phyloP scores from a whole-genome alignment of 139 green algal species.

The Closterium sp. region DNA sequence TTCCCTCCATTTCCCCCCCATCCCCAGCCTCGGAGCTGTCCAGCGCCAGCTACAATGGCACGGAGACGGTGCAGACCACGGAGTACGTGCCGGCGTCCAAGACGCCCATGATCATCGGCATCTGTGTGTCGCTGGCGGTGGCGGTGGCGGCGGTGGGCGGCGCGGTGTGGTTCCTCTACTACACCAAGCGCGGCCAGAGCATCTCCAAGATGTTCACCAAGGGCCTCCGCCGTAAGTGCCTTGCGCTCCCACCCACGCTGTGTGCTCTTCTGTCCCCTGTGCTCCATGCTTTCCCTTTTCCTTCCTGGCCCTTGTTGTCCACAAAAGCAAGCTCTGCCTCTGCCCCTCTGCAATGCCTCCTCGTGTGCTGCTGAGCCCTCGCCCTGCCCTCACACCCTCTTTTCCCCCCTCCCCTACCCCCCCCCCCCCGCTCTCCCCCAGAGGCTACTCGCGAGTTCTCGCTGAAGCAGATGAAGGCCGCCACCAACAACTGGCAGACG shows the following conservation, averaged over 20 bases:
- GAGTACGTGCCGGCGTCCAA: neutral
- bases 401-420: slow-evolving; percentile 11
- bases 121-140: neutral
- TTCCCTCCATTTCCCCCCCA: neutral
- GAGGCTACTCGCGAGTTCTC: neutral
- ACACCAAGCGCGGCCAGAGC: neutral
- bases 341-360: neutral
- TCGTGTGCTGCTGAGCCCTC: too few species aligned
- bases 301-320: neutral
- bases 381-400: slow-evolving; percentile 6
- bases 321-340: neutral
- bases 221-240: neutral
- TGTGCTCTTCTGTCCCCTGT: neutral
- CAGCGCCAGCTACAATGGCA: neutral
- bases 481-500: slow-evolving; percentile 38
- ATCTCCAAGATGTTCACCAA: slow-evolving; percentile 4
- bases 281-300: neutral
- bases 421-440: neutral
- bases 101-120: neutral
- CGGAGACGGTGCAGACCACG: neutral
- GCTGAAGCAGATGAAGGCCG: slow-evolving; percentile 36
- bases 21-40: neutral
- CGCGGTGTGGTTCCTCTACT: neutral
- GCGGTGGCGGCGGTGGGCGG: neutral
- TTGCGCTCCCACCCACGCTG: neutral